Evolutionary conservation across 73 alveolate genomes (phyloP), one percentile per base, ranked within the genome.

Genomic region (Paramecium sonneborni): DNA sequence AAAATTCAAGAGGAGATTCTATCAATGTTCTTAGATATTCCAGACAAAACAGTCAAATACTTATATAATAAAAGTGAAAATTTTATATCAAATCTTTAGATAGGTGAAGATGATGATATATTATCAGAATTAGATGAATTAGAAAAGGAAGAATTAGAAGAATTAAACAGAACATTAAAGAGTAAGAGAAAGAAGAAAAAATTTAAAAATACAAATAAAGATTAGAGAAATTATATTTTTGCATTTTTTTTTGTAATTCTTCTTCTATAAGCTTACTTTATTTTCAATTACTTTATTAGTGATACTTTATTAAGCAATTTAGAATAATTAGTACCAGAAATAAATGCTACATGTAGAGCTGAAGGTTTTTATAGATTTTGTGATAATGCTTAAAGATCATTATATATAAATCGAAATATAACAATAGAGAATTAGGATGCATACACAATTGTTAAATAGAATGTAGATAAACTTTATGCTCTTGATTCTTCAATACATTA

Each of bases 41-140:
- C 84, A 86, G 93, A 86, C 20, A 86, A 86, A 41, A 86, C 76
- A 68, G 85, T 86, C 0, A 86, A 86, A 38, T 62, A 58, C 30
- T 46, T 86, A 76, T 86, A 86, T 21, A 62, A 72, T 7, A 86
- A 86, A 12, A 62, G 93, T 38, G 93, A 86, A 62, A 86, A 86
- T 41, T 86, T 86, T 57, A 86, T 86, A 0, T 62, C 84, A n/a
- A 86, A 86, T 62, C 76, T 86, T 7, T 38, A 86, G 67, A 44
- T 86, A 57, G 93, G 93, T 26, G 93, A 86, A 24, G 93, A 86
- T 15, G 93, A 86, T 39, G 93, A 86, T 35, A 68, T 86, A 3
- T 72, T 72, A 34, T 86, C 93, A 3, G 87, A 74, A 38, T 20
- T 86, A n/a, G 93, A 86, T 20, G 93, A 86, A 30, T 38, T 58